Base-by-base conservation (phyloP, 257 asterid genomes). In the Ligustrum vulgare region DNA sequence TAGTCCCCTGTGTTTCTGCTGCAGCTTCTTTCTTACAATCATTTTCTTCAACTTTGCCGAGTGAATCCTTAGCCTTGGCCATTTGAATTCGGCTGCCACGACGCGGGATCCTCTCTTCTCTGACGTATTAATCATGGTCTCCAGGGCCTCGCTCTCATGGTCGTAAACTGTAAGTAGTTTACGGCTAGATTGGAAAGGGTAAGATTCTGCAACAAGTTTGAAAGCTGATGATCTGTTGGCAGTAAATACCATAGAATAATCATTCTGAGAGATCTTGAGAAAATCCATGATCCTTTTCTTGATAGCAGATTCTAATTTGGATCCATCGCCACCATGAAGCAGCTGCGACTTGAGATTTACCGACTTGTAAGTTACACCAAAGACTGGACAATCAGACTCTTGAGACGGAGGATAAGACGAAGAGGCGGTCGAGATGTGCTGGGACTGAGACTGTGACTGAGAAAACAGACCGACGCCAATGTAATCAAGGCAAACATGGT, bases 391-490 rank as follows among this genome's bases (percentile, higher is more conserved):
- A 35, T 84, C 88, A 5, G 87, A 20, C 51, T 18, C 33, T 25
- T 62, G 76, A 28, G 80, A 58, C 8, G 84, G 62, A 2, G 77
- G 67, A 63, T 86, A 51, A 67, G 91, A 80, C 9, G 83, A 35
- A 2, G 89, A 69, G 35, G 82, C 73, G 7, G 69, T 5, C 5
- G 84, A 69, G 36, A 69, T 43, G 67, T 20, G 31, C 67, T 78
- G 81, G 18, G 85, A 72, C 67, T 81, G 81, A 70, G 81, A 78
- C 81, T 93, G 97, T 35, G 89, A 82, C 69, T 87, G 89, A 6
- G 97, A 90, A 70, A 92, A 92, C 13, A 94, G 90, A 25, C 98
- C 98, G 7, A 94, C 84, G 1, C 98, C 98, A 25, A 89, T 89
- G 78, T 92, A 94, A 75, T 94, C 98, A 13, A 94, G 91, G 72